Conservation (phyloP, 257 asterid species). For the Pogostemon cablin region DNA sequence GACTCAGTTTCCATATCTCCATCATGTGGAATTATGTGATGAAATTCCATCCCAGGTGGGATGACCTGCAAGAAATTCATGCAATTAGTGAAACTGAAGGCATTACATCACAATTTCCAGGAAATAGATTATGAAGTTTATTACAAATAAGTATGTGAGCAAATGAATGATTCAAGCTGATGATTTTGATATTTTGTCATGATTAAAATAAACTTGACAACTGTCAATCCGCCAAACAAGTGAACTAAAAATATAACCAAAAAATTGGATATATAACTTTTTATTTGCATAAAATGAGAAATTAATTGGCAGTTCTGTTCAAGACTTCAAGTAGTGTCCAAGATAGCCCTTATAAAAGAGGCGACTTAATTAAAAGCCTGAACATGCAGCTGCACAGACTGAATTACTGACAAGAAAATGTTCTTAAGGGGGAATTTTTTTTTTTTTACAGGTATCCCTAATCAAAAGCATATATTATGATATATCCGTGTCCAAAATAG, state of each 20-base stretch:
- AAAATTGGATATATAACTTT: not conserved
- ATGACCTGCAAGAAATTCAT: conserved; percentile 64
- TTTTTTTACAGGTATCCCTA: conserved; percentile 5
- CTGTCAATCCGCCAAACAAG: conserved; percentile 16
- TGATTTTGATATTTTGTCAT: conserved; percentile 13
- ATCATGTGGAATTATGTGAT: conserved; percentile 91
- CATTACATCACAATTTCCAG: conserved; percentile 7
- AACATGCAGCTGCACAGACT: not conserved
- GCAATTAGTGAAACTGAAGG: conserved; percentile 32
- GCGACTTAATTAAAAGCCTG: conserved; percentile 16
- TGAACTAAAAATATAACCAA: conserved; percentile 1
- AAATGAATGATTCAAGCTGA: conserved; percentile 10
- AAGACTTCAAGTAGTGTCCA: not conserved
- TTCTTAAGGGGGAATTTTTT: not conserved
- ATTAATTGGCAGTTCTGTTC: not conserved
- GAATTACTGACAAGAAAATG: not conserved
- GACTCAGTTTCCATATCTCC: conserved; percentile 82
- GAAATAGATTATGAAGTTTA: not conserved
- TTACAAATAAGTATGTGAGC: not conserved
- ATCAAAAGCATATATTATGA: not conserved
- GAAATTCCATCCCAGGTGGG: conserved; percentile 99
- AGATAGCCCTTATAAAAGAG: not conserved
- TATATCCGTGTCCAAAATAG: conserved; percentile 29
- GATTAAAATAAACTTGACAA: not conserved
- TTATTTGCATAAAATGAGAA: not conserved